Conservation (phyloP, 306 rosid species). For the Boehmeria nivea region DNA sequence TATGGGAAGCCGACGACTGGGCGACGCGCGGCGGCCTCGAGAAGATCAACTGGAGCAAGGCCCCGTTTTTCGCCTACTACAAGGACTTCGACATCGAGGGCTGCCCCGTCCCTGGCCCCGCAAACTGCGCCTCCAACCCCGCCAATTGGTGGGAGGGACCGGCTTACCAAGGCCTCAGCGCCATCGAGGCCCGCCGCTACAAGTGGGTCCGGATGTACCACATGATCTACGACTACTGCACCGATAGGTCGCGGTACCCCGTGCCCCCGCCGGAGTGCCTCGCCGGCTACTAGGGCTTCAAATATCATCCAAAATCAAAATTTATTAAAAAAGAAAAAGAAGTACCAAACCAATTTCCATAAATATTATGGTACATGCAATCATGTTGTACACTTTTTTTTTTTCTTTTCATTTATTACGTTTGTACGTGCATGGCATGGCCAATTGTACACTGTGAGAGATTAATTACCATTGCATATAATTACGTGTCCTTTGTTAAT, state of each 20-base stretch:
- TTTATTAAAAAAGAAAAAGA: too few relatives aligned
- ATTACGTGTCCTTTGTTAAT: too few relatives aligned
- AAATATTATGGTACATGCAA: slow-evolving; percentile 14
- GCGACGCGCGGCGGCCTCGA: slow-evolving; percentile 98
- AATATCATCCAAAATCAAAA: too few relatives aligned
- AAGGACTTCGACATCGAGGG: slow-evolving; percentile 91
- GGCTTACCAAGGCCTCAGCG: slow-evolving; percentile 47
- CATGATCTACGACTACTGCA: slow-evolving; percentile 78
- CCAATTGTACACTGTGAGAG: slow-evolving; percentile 3
- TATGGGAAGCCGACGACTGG: slow-evolving; percentile 97
- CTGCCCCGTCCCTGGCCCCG: slow-evolving; percentile 65
- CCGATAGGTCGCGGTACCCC: slow-evolving; percentile 60
- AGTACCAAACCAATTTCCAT: neutral
- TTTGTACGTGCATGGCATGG: neutral
- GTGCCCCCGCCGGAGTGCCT: slow-evolving; percentile 68
- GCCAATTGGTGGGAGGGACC: slow-evolving; percentile 86
- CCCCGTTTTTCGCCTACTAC: slow-evolving; percentile 78
- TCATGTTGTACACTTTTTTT: neutral
- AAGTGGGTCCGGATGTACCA: slow-evolving; percentile 90
- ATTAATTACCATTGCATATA: too few relatives aligned
- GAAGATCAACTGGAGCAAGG: slow-evolving; percentile 87
- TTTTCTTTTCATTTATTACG: neutral
- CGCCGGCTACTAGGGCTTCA: slow-evolving; percentile 43
- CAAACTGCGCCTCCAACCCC: slow-evolving; percentile 50
- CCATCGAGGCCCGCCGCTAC: slow-evolving; percentile 47